phyloP scores from a whole-genome alignment of 768 basidiomycete genomes.

The Boletus huronensis region DNA sequence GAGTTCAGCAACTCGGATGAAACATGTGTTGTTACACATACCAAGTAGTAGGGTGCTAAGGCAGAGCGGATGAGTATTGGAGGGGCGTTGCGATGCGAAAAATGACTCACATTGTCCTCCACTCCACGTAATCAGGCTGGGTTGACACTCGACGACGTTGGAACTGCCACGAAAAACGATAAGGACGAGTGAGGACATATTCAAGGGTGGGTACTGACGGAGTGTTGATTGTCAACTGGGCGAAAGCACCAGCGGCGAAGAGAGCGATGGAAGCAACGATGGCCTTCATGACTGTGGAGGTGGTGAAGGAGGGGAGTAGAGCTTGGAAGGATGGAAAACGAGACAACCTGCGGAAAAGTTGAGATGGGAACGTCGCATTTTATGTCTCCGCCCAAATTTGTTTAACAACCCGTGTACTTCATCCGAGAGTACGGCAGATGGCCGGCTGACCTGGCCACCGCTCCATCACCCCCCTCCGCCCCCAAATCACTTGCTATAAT shows the following conservation, averaged over 20 bases:
- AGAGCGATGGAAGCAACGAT: conserved; percentile 37
- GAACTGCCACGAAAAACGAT: conserved; percentile 32
- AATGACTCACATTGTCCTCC: conserved; percentile 51
- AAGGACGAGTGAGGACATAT: neutral
- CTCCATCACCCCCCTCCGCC: neutral
- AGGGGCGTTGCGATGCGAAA: accelerated
- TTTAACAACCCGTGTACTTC: conserved; percentile 8
- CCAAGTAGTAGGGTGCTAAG: conserved; percentile 62
- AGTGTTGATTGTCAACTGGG: conserved; percentile 62
- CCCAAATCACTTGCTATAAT: conserved; percentile 10
- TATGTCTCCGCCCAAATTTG: conserved; percentile 33
- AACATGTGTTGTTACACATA: conserved; percentile 35
- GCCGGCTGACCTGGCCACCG: neutral
- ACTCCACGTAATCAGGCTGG: conserved; percentile 50
- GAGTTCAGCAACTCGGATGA: neutral
- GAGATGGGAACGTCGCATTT: conserved; percentile 20
- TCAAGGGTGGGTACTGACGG: conserved; percentile 48
- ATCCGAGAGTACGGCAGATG: conserved; percentile 1
- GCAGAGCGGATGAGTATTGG: neutral
- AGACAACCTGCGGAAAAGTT: conserved; percentile 15
- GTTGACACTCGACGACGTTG: conserved; percentile 54
- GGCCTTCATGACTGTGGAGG: conserved; percentile 46
- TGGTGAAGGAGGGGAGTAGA: conserved; percentile 11
- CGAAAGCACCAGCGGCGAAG: conserved; percentile 40
- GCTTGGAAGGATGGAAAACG: neutral